Evolutionary conservation across 345 rosid species (phyloP).

Genomic region (Ricinus communis): DNA sequence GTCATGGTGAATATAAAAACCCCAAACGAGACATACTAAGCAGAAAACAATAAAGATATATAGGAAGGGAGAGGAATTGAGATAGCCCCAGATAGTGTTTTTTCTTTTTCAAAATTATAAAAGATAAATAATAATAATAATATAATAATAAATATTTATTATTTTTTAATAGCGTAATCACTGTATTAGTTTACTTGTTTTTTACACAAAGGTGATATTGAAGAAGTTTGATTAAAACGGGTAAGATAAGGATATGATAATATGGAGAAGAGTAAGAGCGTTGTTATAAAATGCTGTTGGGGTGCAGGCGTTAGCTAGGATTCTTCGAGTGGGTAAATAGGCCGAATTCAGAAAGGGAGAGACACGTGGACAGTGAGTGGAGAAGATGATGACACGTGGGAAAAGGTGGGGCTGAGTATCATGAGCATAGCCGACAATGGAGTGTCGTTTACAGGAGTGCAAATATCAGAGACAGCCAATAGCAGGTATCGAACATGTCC

Average conservation of each 20-base stretch:
- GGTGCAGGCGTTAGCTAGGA: not conserved
- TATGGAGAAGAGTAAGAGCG: not conserved
- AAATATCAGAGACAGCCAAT: slow-evolving; percentile 25
- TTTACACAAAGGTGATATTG: slow-evolving; percentile 2
- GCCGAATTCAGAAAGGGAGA: not conserved
- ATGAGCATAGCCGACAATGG: slow-evolving; percentile 30
- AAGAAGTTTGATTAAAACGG: slow-evolving; percentile 24
- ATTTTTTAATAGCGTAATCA: too few species aligned
- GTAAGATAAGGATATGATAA: not conserved
- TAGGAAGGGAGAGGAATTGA: not conserved
- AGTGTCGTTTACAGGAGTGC: slow-evolving; percentile 18
- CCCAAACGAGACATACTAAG: slow-evolving; percentile 23
- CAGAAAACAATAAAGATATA: slow-evolving; percentile 8
- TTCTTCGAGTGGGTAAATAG: slow-evolving; percentile 18
- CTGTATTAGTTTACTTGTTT: slow-evolving; percentile 2
- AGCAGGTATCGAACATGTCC: slow-evolving; percentile 29
- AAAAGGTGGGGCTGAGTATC: slow-evolving; percentile 6
- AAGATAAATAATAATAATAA: not conserved
- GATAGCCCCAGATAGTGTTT: slow-evolving; percentile 3
- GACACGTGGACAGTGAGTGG: slow-evolving; percentile 37
- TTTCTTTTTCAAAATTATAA: not conserved
- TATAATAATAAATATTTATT: not conserved
- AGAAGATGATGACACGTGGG: slow-evolving; percentile 31
- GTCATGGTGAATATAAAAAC: slow-evolving; percentile 31
- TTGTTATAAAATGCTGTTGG: not conserved